Conservation (phyloP, 2,329 filamentous ascomycete genomes). For the Talaromyces sp. region DNA sequence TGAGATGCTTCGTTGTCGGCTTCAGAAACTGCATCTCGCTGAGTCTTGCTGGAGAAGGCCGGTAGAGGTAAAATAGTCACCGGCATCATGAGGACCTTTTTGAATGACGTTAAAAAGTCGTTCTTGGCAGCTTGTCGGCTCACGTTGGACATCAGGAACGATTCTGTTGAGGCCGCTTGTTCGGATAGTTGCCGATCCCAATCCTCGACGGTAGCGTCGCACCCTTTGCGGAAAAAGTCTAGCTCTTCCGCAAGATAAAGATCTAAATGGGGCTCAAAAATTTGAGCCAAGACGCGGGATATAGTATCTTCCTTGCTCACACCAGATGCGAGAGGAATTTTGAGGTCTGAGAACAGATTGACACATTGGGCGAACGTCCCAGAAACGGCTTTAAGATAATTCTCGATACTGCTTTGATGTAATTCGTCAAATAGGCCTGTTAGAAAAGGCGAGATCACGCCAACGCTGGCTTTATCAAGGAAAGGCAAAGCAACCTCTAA, state of each 20-base stretch:
- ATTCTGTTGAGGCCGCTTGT: constrained; percentile 84
- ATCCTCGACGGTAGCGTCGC: constrained; percentile 67
- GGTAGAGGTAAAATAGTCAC: constrained; percentile 71
- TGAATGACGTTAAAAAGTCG: constrained; percentile 93
- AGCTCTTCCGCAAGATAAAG: constrained; percentile 88
- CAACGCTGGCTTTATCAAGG: constrained; percentile 75
- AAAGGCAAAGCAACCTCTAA: constrained; percentile 70
- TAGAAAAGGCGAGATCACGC: constrained; percentile 77
- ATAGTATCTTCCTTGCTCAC: constrained; percentile 60
- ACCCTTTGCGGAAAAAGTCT: constrained; percentile 72
- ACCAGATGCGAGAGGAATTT: constrained; percentile 57
- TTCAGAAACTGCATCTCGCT: constrained; percentile 28
- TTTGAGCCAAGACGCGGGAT: constrained; percentile 61
- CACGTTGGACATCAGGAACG: constrained; percentile 92
- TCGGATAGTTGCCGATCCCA: constrained; percentile 93
- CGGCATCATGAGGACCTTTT: constrained; percentile 98
- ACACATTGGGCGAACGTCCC: constrained; percentile 82
- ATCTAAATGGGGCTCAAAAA: constrained; percentile 92
- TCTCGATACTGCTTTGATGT: constrained; percentile 66
- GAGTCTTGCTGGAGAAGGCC: constrained; percentile 58
- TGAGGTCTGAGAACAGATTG: constrained; percentile 67
- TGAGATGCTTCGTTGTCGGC: constrained; percentile 13
- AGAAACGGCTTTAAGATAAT: constrained; percentile 80
- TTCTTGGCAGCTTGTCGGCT: constrained; percentile 93
- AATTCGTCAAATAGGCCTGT: constrained; percentile 82